Conservation (phyloP, 306 rosid genomes). For the Dryas alaskensis region DNA sequence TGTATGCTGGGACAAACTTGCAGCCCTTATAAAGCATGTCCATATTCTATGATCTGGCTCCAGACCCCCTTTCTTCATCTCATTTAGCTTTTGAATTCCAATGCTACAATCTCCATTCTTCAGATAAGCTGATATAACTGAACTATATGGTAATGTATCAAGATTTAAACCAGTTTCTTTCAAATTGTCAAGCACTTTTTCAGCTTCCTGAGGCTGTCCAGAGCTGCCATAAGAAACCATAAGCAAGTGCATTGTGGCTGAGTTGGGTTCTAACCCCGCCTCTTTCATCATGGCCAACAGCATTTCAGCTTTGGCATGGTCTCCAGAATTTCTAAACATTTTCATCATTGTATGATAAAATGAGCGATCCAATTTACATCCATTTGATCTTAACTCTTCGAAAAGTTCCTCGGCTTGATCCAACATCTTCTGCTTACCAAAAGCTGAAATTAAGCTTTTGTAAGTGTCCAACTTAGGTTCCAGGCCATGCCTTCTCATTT, state of each 20-base stretch:
- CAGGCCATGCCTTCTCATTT: conserved; percentile 68
- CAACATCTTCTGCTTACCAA: conserved; percentile 58
- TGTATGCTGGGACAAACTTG: conserved; percentile 58
- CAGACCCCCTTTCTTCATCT: conserved; percentile 65
- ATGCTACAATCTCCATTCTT: conserved; percentile 56
- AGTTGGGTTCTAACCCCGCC: conserved; percentile 77
- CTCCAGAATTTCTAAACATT: conserved; percentile 72
- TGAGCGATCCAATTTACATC: conserved; percentile 71
- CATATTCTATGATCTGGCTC: conserved; percentile 91
- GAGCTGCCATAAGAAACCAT: conserved; percentile 89
- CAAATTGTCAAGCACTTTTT: conserved; percentile 76
- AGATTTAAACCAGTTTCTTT: conserved; percentile 49
- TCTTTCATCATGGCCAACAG: conserved; percentile 72
- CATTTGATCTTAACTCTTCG: conserved; percentile 72
- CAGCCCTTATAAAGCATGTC: conserved; percentile 94
- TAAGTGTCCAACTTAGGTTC: conserved; percentile 82
- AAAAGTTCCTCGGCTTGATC: conserved; percentile 89
- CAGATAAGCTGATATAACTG: conserved; percentile 82
- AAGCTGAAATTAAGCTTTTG: conserved; percentile 87
- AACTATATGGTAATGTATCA: conserved; percentile 81
- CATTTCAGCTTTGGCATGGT: conserved; percentile 75
- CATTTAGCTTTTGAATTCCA: conserved; percentile 68
- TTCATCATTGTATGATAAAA: conserved; percentile 92
- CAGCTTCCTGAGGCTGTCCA: conserved; percentile 89
- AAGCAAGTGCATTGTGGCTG: conserved; percentile 92